Evolutionary conservation across 768 basidiomycete species (phyloP), one percentile per base, ranked within the genome.

Genomic region (Tremella yokohamensis): DNA sequence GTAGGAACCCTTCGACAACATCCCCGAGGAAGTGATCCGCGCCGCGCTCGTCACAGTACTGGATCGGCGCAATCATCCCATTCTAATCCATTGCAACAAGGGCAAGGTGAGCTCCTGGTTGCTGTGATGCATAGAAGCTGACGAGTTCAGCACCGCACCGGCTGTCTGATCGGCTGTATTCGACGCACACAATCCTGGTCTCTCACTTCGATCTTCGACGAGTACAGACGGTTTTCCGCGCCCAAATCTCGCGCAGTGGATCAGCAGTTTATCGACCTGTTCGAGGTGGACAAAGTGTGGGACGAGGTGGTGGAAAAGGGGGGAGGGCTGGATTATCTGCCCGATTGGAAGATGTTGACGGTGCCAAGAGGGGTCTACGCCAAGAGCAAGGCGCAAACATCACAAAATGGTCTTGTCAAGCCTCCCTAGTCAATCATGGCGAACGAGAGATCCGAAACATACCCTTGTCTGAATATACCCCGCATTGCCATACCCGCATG

Each of bases 51-150:
- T 72, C 9, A 64, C 74, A 2, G 68, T 78, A 6, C 61, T 79
- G n/a, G 78, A 79, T 54, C 57, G 42, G 44, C 59, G 76, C 18
- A 79, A 79, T 62, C 77, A 77, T 44, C 77, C 78, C 1, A 60
- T 78, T 13, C 54, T 78, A 12, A 76, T 79, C 1, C 79, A 79
- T 55, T 79, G 79, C 66, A 79, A 79, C 64, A 79, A 78, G 64
- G 79, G 79, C 53, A 79, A 79, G 65, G 78, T 78, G 44, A 42
- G 76, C 57, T 22, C 11, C 8, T 11, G 29, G 29, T 34, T 34
- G 29, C 11, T 4, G 38, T 26, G 13, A 15, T 8, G 52, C 11
- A 8, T 4, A n/a, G 25, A 8, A 16, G 34, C 18, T 48, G 19
- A 38, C 11, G 16, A 18, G 15, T 16, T 8, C 52, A 78, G 76